Evolutionary conservation across 2,329 filamentous ascomycete genomes (phyloP), one percentile per base, ranked within the genome.

Genomic region (Colletotrichum sansevieriae): DNA sequence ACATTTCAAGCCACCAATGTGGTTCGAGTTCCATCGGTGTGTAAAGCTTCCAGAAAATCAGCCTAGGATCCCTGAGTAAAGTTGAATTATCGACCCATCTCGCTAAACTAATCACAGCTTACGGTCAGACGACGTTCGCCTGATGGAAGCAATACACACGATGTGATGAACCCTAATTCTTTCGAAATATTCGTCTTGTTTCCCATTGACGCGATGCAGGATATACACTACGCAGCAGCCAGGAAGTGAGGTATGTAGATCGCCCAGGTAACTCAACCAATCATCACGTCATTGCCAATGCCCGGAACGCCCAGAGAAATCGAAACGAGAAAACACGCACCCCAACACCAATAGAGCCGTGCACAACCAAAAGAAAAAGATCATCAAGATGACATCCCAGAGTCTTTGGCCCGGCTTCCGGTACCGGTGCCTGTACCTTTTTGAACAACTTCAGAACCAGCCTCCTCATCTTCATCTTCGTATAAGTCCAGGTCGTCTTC

Each of bases 401-500:
- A 67, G 41, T 64, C 51, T 56, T 70, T 68, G 43, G 52, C 65
- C 44, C 60, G 63, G 47, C 70, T 70, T 56, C 60, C 70, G 15
- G 70, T 71, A 20, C 49, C 70, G 6, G 70, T 70, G 47, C 63
- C 56, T 11, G 70, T 70, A n/a, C 67, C 69, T 29, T 55, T 62
- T 51, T 70, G 65, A 11, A 56, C 69, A 47, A 62, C 51, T 6
- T 70, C 65, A 15, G 69, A 71, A 3, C 65, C 69, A 37, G 46
- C 41, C 46, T 65, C 68, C 37, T 70, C 67, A 8, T 72, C 71
- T n/a, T 68, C 64, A 11, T 71, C 70, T 39, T 71, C 68, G 41
- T 61, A 55, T 13, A 72, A 37, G 13, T 72, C 66, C 18, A 73
- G 63, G 18, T 74, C 72, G 11, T 71, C 3, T 74, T 73, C 4